A percentile compares a stretch with the other conserved stretches of the same genome.
Conservation (phyloP, 202 grass and related monocot species). For the Musa balbisiana region DNA sequence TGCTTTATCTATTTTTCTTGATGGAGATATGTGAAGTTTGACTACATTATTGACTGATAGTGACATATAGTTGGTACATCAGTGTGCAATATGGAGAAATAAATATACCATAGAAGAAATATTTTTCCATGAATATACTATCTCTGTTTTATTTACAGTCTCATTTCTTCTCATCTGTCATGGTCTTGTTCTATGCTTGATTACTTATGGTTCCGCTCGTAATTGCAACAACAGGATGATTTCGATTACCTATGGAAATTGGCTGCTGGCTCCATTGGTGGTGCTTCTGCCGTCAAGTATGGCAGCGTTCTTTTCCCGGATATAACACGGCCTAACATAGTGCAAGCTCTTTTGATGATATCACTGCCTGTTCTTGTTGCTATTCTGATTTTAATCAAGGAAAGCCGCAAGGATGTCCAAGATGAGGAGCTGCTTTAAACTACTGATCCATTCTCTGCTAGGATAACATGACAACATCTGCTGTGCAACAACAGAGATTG, state of each 20-base stretch:
- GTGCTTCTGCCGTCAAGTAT: slow-evolving; percentile 70
- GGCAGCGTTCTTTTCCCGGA: slow-evolving; percentile 70
- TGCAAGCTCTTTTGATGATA: slow-evolving; percentile 66
- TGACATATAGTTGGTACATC: background rate
- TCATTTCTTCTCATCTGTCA: background rate
- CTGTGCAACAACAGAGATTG: background rate
- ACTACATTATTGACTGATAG: background rate
- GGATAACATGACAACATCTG: background rate
- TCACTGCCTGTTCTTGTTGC: slow-evolving; percentile 54
- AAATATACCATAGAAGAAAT: background rate
- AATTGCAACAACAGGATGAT: slow-evolving; percentile 40
- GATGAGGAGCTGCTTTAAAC: slow-evolving; percentile 12
- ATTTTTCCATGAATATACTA: background rate
- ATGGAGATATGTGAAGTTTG: background rate
- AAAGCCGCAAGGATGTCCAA: slow-evolving; percentile 31
- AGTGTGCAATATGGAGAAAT: background rate
- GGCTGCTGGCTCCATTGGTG: slow-evolving; percentile 55
- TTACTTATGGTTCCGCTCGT: background rate
- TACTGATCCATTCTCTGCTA: background rate
- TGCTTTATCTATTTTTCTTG: background rate
- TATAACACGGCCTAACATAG: slow-evolving; percentile 60
- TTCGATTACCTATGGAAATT: slow-evolving; percentile 50
- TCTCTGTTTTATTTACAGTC: background rate
- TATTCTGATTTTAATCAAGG: slow-evolving; percentile 47
- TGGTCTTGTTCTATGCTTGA: background rate